Evolutionary conservation across 192 early-diverging fungal species (phyloP), one percentile per base, ranked within the genome.

Genomic region (Gigaspora rosea): DNA sequence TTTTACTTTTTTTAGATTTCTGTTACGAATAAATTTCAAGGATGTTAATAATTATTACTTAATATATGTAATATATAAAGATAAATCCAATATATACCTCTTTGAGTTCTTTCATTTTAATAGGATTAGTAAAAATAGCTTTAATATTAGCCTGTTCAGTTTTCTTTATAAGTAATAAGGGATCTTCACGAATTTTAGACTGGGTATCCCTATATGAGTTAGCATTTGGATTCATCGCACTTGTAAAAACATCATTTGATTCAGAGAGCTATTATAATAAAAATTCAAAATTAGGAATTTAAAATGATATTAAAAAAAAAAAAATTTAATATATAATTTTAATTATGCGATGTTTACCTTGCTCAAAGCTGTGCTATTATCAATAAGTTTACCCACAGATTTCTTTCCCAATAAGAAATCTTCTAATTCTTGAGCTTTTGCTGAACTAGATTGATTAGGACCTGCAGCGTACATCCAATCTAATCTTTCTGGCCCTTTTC

Each of bases 401-500:
- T 92, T 93, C 54, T 94, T 95, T 8, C 97, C 97, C 35, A 99
- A 80, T n/a, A 99, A 78, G 80, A 89, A 99, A 2, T 91, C 94
- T 79, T 99, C 97, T 64, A 92, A 84, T 57, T 96, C 95, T 63
- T 94, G 87, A 7, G 77, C 81, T 11, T 51, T 66, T 27, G 82
- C 81, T 6, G 78, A 63, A 0, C 66, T 70, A 6, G 71, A 75
- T 13, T 69, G 79, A 56, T 85, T 84, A 4, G 94, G 93, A 4
- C 89, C 94, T 20, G 88, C 88, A 56, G 88, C 88, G 77, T 99
- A 99, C 95, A 99, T 98, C 97, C 97, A 99, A 74, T 98, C 96
- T 3, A 99, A 79, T 48, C 92, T 88, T 56, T 96, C 93, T n/a
- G 82, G 84, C 33, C 84, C 79, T 76, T 90, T 91, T 58, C 88